Evolutionary conservation across 2,329 filamentous ascomycete genomes (phyloP), one percentile per base, ranked within the genome.

Genomic region (Talaromyces sp.): DNA sequence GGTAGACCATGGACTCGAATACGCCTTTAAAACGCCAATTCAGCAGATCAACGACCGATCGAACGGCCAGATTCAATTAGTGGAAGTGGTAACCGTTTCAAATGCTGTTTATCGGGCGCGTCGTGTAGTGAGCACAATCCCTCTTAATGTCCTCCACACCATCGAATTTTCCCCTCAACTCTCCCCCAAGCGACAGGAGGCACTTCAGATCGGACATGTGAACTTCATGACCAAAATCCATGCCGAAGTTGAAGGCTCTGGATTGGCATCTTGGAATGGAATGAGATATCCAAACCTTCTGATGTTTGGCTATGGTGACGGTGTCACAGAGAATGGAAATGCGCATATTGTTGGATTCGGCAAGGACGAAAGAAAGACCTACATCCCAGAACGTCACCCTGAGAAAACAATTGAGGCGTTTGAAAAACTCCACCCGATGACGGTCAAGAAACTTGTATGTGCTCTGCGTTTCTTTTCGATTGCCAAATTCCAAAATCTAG

Each of bases 51-150:
- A 68, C 73, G 53, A 40, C 38, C 10, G 67, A 70, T 5, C 17
- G 34, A 60, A 3, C 8, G 68, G 19, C 31, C 19, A 7, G 22
- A 31, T 31, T 31, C 19, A 51, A 13, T 5, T 60, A 45, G 36
- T 13, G 22, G 13, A 40, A 7, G 36, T 59, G 10, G 38, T 13
- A 3, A 45, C 19, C 8, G 31, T 25, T 7, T 58, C 61, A 13
- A 66, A 62, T 1, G 56, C 66, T 3, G 53, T 29, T 5, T 70
- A 68, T 60, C 62, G 53, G 11, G 71, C 69, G 1, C 51, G 66
- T 25, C 69, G 69, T 6, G 67, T 74, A 8, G 59, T 77, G 22
- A 70, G 65, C 60, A 75, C 75, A 3, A 71, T 75, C 0, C 74
- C 74, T 4, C 56, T 73, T 1, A 68, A 67, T 43, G 69, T 71